phyloP scores from a whole-genome alignment of 2,329 filamentous ascomycete genomes.

The Ceratocystis colombiana region DNA sequence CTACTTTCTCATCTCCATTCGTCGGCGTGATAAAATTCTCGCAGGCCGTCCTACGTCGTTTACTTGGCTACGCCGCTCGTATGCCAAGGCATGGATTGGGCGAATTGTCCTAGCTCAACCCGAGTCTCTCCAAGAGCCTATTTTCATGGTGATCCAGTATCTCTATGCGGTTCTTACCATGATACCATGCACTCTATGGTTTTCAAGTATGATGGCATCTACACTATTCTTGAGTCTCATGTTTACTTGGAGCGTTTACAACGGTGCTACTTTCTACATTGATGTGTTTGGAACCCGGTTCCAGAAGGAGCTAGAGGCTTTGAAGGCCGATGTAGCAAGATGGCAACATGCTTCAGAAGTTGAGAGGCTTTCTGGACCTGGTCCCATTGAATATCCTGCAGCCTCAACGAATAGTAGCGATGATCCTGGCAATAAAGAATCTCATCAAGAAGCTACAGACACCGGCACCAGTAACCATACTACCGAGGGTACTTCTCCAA shows the following conservation, averaged over 20 bases:
- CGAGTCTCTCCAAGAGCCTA: conserved; percentile 63
- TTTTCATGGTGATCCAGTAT: conserved; percentile 97
- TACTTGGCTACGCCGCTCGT: conserved; percentile 89
- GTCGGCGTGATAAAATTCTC: conserved; percentile 89
- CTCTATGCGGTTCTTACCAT: conserved; percentile 82
- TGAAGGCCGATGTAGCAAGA: conserved; percentile 79
- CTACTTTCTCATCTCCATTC: conserved; percentile 90
- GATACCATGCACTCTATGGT: conserved; percentile 90
- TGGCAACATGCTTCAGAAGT: conserved; percentile 61
- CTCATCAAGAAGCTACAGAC: not conserved
- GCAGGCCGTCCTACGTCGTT: conserved; percentile 93
- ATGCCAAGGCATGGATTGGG: conserved; percentile 81
- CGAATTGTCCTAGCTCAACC: conserved; percentile 73
- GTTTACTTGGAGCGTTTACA: conserved; percentile 94
- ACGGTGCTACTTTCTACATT: conserved; percentile 95
- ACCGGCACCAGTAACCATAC: not conserved
- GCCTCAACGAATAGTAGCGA: not conserved
- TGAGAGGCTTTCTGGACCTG: conserved; percentile 25
- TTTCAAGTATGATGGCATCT: conserved; percentile 74
- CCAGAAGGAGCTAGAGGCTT: conserved; percentile 84
- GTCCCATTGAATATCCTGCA: not conserved
- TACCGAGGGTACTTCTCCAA: conserved; percentile 2
- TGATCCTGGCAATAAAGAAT: not conserved
- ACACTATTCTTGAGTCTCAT: conserved; percentile 65
- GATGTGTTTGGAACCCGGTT: conserved; percentile 95